phyloP scores from a whole-genome alignment of 2,329 filamentous ascomycete genomes.

The Aureobasidium sp. region DNA sequence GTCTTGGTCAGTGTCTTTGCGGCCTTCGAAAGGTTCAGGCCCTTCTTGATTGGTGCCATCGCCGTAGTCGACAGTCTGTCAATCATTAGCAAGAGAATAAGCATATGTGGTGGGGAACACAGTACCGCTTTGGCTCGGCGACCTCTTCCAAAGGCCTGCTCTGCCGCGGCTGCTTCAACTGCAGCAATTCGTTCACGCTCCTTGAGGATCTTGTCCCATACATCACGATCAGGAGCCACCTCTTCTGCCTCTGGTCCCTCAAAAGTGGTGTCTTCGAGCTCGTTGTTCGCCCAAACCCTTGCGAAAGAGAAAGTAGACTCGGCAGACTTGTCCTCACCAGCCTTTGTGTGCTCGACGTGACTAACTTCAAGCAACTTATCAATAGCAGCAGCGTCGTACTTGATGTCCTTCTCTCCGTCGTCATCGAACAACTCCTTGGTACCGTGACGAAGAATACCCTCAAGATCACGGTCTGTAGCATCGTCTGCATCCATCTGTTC shows the following conservation, averaged over 20 bases:
- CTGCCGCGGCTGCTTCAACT: slow-evolving; percentile 60
- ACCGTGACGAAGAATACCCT: slow-evolving; percentile 81
- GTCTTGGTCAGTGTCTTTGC: slow-evolving; percentile 16
- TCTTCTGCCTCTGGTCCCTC: slow-evolving; percentile 41
- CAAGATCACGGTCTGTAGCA: slow-evolving; percentile 69
- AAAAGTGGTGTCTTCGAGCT: slow-evolving; percentile 57
- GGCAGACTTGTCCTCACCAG: slow-evolving; percentile 56
- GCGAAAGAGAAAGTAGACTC: slow-evolving; percentile 85
- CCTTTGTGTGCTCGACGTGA: slow-evolving; percentile 64
- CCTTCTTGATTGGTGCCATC: slow-evolving; percentile 32
- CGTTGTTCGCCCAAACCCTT: slow-evolving; percentile 83
- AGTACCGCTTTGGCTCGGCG: slow-evolving; percentile 52
- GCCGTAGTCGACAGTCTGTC: slow-evolving; percentile 42
- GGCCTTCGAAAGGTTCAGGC: slow-evolving; percentile 21
- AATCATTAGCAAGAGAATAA: slow-evolving; percentile 19
- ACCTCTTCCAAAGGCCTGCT: slow-evolving; percentile 77
- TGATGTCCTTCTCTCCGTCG: slow-evolving; percentile 64
- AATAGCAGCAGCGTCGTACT: slow-evolving; percentile 75
- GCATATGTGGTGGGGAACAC: slow-evolving; percentile 2
- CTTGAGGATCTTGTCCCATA: slow-evolving; percentile 87
- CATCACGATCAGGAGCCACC: slow-evolving; percentile 55
- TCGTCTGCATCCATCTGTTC: slow-evolving; percentile 85
- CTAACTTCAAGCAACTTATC: slow-evolving; percentile 86
- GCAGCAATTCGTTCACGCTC: slow-evolving; percentile 73
- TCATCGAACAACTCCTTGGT: slow-evolving; percentile 81